Conservation (phyloP, 345 rosid genomes). For the Ailanthus altissimus region DNA sequence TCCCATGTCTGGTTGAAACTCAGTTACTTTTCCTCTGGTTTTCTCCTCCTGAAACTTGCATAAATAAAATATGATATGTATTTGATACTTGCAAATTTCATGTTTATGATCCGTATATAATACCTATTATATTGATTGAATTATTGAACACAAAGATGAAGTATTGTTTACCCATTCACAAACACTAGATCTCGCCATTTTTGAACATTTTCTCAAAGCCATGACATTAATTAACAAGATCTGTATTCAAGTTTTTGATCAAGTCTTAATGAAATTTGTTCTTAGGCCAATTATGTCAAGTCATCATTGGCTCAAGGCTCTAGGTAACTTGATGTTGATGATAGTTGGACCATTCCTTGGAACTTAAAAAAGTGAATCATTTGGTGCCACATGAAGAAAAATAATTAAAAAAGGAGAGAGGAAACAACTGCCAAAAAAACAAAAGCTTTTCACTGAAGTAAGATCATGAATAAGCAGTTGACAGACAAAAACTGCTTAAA, state of each 20-base stretch:
- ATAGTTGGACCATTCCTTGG: neutral
- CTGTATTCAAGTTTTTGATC: neutral
- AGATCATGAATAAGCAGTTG: neutral
- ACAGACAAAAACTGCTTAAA: neutral
- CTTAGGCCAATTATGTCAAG: neutral
- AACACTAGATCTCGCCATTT: neutral
- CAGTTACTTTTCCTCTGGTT: conserved; percentile 49
- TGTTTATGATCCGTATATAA: neutral
- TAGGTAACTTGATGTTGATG: neutral
- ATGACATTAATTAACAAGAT: neutral
- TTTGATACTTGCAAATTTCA: neutral
- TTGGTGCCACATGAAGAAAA: neutral
- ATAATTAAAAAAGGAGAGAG: too few relatives aligned
- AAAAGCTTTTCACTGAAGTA: neutral
- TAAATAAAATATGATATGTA: conserved; percentile 14
- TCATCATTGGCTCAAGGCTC: neutral
- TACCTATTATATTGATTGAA: neutral
- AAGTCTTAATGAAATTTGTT: neutral
- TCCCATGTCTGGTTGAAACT: conserved; percentile 62
- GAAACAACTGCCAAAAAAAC: neutral
- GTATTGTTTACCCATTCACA: neutral
- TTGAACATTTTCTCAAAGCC: neutral
- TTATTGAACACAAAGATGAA: neutral
- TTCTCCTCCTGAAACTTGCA: conserved; percentile 68
- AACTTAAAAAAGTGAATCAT: neutral